Base-by-base conservation (phyloP, 2,329 filamentous ascomycete genomes). In the Talaromyces sp. region DNA sequence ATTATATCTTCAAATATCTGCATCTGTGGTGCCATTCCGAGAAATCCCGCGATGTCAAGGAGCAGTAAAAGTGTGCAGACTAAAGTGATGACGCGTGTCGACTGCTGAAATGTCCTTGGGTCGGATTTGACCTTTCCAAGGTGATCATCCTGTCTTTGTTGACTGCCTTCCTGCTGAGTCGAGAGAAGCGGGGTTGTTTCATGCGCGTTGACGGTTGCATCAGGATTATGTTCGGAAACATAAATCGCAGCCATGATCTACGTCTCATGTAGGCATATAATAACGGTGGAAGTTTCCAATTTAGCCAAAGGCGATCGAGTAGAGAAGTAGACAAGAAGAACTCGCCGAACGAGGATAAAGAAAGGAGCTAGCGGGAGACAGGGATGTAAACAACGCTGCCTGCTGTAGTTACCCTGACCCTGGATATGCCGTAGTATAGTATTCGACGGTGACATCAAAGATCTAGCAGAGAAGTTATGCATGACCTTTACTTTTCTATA, bases 1-100 rank as follows among this genome's bases (percentile, higher is more conserved):
- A 73, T 70, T 50, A 73, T 73, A 16, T 70, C 64, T 54, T 74
- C 69, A 35, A 72, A 72, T 5, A 74, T 70, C 3, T 68, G 68
- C n/a, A 70, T 68, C 63, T 75, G 71, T 1, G 73, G 72, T 1
- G 73, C 71, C 14, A 64, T 33, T 1, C 66, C 63, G 57, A 74
- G 62, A 24, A 67, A 72, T 35, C 67, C 67, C 11, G 72, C 69
- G 60, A 73, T 68, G 22, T 73, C 71, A 2, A 63, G 60, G 0
- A 67, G 60, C 24, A 63, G 14, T 11, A 63, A 24, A 11, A 63
- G 31, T 27, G 27, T 19, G 19, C 61, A 63, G 14, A 63, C 60
- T n/a, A 63, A n/a, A 47, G 50, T 50, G 3, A 63, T 39, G 50
- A 63, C 35, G n/a, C 27, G 22, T 41, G 24, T 50, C 7, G 62